Evolutionary conservation across 1,284 basidiomycete genomes (phyloP).

Genomic region (Neolentinus lepideus): DNA sequence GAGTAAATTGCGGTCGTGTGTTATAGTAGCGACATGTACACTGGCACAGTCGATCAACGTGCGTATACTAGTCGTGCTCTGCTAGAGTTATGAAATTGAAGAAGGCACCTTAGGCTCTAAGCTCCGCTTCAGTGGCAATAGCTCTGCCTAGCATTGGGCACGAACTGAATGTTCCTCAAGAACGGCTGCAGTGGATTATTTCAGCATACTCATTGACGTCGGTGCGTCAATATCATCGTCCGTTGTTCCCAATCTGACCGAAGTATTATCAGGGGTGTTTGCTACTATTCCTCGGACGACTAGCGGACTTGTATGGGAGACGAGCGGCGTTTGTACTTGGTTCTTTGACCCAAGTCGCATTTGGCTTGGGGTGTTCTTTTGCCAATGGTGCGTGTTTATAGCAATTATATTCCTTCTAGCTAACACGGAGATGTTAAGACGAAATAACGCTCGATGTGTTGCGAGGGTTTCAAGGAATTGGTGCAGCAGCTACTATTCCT

Average conservation of each 20-base stretch:
- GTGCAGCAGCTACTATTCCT: slow-evolving; percentile 62
- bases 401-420: not conserved
- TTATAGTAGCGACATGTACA: slow-evolving; percentile 22
- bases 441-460: slow-evolving; percentile 54
- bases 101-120: slow-evolving; percentile 20
- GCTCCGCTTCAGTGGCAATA: slow-evolving; percentile 30
- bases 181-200: slow-evolving; percentile 53
- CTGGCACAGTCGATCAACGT: slow-evolving; percentile 27
- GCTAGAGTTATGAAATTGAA: not conserved
- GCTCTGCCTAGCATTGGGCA: slow-evolving; percentile 46
- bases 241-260: not conserved
- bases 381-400: slow-evolving; percentile 30
- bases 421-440: slow-evolving; percentile 24
- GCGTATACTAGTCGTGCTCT: slow-evolving; percentile 8
- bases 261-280: slow-evolving; percentile 44
- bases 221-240: slow-evolving; percentile 15
- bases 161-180: slow-evolving; percentile 35
- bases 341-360: slow-evolving; percentile 25
- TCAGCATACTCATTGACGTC: slow-evolving; percentile 45
- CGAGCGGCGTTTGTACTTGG: slow-evolving; percentile 45
- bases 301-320: slow-evolving; percentile 56
- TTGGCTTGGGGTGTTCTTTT: slow-evolving; percentile 35
- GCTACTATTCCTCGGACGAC: slow-evolving; percentile 46
- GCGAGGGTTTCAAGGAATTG: slow-evolving; percentile 64
- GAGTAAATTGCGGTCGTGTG: slow-evolving; percentile 6